phyloP scores from a whole-genome alignment of 2,329 filamentous ascomycete species.

The Trichoderma cornu-damae region DNA sequence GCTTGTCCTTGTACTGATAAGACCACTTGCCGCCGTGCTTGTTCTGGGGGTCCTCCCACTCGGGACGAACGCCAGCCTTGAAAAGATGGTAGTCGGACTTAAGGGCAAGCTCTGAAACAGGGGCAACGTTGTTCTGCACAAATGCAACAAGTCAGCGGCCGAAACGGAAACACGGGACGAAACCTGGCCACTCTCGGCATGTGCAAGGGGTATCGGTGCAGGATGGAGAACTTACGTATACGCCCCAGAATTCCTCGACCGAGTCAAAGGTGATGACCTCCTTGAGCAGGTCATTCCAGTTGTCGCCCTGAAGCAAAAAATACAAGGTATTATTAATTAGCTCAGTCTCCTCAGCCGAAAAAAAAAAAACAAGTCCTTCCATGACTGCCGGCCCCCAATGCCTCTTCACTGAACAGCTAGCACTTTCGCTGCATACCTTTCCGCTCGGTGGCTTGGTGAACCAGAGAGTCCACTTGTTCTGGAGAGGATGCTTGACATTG shows the following conservation, averaged over 20 bases:
- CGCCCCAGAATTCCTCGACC: slow-evolving; percentile 98
- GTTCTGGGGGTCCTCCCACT: slow-evolving; percentile 98
- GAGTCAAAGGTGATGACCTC: slow-evolving; percentile 98
- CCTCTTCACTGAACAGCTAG: neutral
- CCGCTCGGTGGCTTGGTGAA: slow-evolving; percentile 97
- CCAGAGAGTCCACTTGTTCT: slow-evolving; percentile 98
- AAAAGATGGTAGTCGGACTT: slow-evolving; percentile 99
- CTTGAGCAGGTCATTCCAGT: slow-evolving; percentile 97
- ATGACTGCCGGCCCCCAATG: too few species aligned
- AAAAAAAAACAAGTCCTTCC: neutral
- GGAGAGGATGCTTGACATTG: slow-evolving; percentile 97
- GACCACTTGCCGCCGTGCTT: slow-evolving; percentile 99
- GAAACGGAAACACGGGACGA: neutral
- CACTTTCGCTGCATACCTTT: slow-evolving; percentile 56
- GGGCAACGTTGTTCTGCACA: slow-evolving; percentile 93
- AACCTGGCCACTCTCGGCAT: neutral
- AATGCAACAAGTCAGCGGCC: neutral
- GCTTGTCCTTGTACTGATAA: slow-evolving; percentile 96
- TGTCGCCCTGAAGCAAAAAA: slow-evolving; percentile 64
- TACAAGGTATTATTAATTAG: neutral
- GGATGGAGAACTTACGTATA: slow-evolving; percentile 74
- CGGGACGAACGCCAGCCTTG: slow-evolving; percentile 93
- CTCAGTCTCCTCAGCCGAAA: neutral
- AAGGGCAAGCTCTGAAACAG: slow-evolving; percentile 88
- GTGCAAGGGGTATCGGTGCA: neutral